A percentile compares a stretch with the other conserved stretches of the same genome.
Conservation (phyloP, 1,284 basidiomycete species). For the Trametes sp. region DNA sequence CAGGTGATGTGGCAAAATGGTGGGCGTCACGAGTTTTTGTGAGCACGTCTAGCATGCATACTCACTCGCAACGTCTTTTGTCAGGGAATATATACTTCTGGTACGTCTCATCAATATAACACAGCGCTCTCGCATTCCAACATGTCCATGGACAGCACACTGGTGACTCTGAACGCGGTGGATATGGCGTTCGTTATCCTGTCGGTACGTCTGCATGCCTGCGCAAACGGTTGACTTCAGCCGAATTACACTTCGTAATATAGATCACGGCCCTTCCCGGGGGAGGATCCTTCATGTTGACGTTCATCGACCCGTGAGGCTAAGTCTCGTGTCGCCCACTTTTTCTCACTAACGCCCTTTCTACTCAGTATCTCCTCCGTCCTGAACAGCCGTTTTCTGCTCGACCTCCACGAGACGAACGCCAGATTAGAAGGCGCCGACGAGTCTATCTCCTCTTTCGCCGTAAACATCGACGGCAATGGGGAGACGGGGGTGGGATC, state of each 20-base stretch:
- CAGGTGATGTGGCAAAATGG: neutral
- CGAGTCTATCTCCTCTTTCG: neutral
- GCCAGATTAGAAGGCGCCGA: too few species aligned
- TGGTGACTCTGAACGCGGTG: neutral
- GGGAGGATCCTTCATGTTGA: too few species aligned
- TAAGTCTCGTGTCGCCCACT: neutral
- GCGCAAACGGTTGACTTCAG: too few species aligned
- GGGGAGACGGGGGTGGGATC: too few species aligned
- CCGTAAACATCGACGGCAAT: neutral
- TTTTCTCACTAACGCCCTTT: neutral
- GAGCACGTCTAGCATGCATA: neutral
- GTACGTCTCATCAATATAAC: neutral
- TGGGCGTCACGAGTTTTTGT: neutral
- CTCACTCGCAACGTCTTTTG: neutral
- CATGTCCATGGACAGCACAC: neutral
- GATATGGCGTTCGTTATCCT: neutral
- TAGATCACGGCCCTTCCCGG: too few species aligned
- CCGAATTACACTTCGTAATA: too few species aligned
- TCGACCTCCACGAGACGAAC: neutral
- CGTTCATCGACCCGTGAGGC: neutral
- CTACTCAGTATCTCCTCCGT: neutral
- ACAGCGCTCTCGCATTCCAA: too few species aligned
- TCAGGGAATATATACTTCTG: neutral
- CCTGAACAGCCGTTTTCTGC: neutral
- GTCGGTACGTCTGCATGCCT: neutral